Percentiles rank a stretch among this genome's conserved stretches.
phyloP scores from a whole-genome alignment of 2,329 filamentous ascomycete genomes.

The Fusarium paranaense region DNA sequence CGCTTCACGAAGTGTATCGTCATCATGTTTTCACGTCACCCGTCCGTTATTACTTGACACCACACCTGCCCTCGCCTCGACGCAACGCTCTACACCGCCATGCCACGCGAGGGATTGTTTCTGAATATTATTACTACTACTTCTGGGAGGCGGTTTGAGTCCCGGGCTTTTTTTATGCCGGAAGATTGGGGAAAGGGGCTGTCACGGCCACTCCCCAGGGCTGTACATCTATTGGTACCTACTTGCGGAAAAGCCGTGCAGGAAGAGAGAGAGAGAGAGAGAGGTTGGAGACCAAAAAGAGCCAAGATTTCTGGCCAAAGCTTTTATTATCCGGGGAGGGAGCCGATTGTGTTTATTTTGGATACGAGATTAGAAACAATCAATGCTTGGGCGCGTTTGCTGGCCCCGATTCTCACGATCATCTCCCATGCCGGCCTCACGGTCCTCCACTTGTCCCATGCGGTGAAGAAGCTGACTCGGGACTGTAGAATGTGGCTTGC shows the following conservation, averaged over 20 bases:
- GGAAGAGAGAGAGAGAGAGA: conserved; percentile 11
- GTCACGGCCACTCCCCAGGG: conserved; percentile 4
- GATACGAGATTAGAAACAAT: conserved; percentile 19
- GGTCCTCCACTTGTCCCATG: conserved; percentile 26
- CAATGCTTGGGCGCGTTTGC: neutral
- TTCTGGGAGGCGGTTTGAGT: conserved; percentile 13
- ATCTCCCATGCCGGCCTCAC: conserved; percentile 13
- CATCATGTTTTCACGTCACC: conserved; percentile 28
- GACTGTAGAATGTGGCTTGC: conserved; percentile 13
- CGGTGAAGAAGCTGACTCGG: conserved; percentile 20
- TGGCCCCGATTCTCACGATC: conserved; percentile 6
- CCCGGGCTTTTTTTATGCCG: neutral
- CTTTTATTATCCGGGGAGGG: conserved; percentile 4
- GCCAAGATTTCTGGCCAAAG: conserved; percentile 19
- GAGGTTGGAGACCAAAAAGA: conserved; percentile 17
- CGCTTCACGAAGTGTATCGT: conserved; percentile 28
- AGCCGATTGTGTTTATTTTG: conserved; percentile 1
- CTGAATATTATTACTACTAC: conserved; percentile 2
- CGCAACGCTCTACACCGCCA: neutral
- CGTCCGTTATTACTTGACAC: conserved; percentile 18
- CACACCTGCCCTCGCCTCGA: conserved; percentile 12
- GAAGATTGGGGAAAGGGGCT: conserved; percentile 1
- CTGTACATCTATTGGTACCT: conserved; percentile 18
- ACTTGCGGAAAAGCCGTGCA: conserved; percentile 10
- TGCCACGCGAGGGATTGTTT: neutral